These are phyloP conservation scores for Aspergillus haitiensis DNA, from an alignment of 495 filamentous ascomycete genomes.

Conservation along the genomic window DNA sequence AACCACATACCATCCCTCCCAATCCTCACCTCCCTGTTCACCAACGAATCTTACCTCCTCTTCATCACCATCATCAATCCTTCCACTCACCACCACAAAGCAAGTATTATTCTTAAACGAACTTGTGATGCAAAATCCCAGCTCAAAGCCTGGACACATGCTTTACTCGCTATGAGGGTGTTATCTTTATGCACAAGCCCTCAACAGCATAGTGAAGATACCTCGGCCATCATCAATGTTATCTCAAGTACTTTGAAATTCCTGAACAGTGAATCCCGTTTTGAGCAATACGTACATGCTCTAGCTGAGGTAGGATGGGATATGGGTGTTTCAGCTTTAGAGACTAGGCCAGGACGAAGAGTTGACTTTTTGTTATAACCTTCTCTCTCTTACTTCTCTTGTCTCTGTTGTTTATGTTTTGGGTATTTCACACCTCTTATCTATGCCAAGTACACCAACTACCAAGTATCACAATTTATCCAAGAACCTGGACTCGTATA, in stretches of 20 bases:
- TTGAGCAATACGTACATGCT: constrained; percentile 40
- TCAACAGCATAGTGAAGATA: background rate
- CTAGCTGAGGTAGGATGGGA: constrained; percentile 60
- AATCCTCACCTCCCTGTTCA: constrained; percentile 26
- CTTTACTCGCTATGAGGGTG: constrained; percentile 55
- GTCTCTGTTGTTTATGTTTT: background rate
- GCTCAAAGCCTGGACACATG: constrained; percentile 74
- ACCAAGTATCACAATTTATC: too few relatives aligned
- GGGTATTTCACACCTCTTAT: too few relatives aligned
- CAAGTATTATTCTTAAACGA: constrained; percentile 66
- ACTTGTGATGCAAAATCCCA: constrained; percentile 48
- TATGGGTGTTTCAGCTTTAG: constrained; percentile 55
- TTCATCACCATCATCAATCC: constrained; percentile 17
- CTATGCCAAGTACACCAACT: too few relatives aligned
- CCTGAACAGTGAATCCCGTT: constrained; percentile 41
- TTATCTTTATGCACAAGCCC: background rate
- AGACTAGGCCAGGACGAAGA: constrained; percentile 53
- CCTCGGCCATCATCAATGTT: constrained; percentile 3
- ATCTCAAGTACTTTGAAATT: constrained; percentile 25
- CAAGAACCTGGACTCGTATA: too few relatives aligned
- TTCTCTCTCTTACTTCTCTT: background rate
- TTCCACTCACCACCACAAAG: constrained; percentile 25
- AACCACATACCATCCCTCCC: constrained; percentile 23
- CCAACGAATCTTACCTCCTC: constrained; percentile 35
- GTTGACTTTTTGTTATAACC: constrained; percentile 20